Evolutionary conservation across 257 asterid species (phyloP).

Genomic region (Coffea eugenioides): DNA sequence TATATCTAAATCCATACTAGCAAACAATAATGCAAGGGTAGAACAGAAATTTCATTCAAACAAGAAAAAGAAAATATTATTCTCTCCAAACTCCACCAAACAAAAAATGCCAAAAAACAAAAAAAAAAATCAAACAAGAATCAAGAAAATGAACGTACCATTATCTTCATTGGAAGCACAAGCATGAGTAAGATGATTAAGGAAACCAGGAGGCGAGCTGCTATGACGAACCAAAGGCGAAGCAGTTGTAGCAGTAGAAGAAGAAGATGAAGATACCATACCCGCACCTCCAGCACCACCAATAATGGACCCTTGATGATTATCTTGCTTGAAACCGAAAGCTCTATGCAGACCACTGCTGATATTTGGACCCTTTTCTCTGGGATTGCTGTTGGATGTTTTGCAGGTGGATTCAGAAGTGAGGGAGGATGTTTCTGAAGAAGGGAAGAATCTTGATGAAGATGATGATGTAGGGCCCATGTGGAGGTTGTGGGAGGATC

Average conservation of each 20-base stretch:
- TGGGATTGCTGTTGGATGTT: background rate
- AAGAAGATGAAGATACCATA: background rate
- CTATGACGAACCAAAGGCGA: constrained; percentile 63
- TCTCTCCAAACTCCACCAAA: background rate
- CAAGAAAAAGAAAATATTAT: background rate
- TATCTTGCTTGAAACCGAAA: constrained; percentile 25
- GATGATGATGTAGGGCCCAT: constrained; percentile 19
- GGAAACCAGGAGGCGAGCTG: constrained; percentile 81
- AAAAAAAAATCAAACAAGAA: background rate
- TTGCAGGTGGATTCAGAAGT: constrained; percentile 24
- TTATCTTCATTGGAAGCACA: constrained; percentile 37
- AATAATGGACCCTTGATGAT: background rate
- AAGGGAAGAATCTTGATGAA: constrained; percentile 28
- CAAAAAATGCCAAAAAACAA: background rate
- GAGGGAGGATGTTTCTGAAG: constrained; percentile 35
- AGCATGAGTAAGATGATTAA: constrained; percentile 59
- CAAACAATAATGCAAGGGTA: background rate
- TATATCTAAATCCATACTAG: background rate
- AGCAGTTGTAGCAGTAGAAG: constrained; percentile 11
- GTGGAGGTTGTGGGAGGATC: constrained; percentile 28
- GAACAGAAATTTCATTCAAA: background rate
- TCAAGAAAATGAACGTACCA: constrained; percentile 39
- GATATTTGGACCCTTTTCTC: constrained; percentile 1
- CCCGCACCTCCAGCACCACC: constrained; percentile 19
- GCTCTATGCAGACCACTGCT: constrained; percentile 43